Conservation (phyloP, 352 stramenopile species). For the Globisporangium mamillatum region DNA sequence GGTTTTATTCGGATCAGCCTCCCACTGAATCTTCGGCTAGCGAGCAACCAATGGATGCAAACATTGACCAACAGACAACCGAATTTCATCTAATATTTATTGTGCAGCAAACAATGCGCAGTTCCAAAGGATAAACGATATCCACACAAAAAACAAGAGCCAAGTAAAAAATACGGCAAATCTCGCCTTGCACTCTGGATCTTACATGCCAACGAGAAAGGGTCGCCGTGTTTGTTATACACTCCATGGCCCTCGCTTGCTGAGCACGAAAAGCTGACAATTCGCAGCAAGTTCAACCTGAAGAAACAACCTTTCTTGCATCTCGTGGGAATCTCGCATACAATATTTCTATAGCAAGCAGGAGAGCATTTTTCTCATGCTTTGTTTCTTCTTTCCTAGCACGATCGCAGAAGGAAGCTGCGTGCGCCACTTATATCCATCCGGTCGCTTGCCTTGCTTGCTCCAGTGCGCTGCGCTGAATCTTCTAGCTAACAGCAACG, state of each 20-base stretch:
- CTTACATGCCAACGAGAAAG: neutral
- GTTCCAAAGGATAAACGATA: neutral
- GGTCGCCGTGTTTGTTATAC: neutral
- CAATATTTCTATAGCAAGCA: too few relatives aligned
- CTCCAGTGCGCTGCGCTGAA: neutral
- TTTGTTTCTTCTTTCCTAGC: neutral
- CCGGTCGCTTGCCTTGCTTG: neutral
- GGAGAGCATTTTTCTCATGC: neutral
- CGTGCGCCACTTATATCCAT: neutral
- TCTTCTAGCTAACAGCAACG: neutral
- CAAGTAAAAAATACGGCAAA: too few relatives aligned
- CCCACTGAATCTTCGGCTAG: neutral
- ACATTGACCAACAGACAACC: neutral
- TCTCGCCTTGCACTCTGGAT: too few relatives aligned
- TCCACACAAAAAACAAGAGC: neutral
- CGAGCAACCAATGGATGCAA: neutral
- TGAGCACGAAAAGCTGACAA: neutral
- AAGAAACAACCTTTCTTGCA: neutral
- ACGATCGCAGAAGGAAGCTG: constrained; percentile 1
- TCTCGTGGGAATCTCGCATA: neutral
- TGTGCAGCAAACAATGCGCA: neutral
- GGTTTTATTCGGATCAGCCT: neutral
- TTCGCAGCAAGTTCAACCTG: neutral
- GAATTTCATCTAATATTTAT: neutral
- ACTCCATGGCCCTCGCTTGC: neutral